Evolutionary conservation across 176 grass and related monocot species (phyloP).

Genomic region (Musa troglodytarum): DNA sequence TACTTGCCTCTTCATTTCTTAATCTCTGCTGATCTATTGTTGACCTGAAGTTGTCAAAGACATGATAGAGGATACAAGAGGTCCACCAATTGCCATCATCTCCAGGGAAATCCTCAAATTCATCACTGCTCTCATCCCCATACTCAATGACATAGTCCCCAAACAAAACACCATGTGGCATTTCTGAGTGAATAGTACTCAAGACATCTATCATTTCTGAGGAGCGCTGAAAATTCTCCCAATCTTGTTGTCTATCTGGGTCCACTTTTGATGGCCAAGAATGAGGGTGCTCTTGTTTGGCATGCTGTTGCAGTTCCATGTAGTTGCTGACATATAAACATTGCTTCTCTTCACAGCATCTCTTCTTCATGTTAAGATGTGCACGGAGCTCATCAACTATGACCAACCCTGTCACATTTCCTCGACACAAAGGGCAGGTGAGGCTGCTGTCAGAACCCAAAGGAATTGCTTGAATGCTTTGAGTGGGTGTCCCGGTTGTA

Average conservation of each 20-base stretch:
- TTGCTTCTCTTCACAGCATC: conserved; percentile 16
- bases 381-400: background rate
- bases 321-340: conserved; percentile 8
- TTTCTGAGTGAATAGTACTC: conserved; percentile 5
- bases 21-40: conserved; percentile 1
- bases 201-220: conserved; percentile 11
- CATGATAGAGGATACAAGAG: conserved; percentile 21
- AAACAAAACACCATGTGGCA: conserved; percentile 9
- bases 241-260: conserved; percentile 11
- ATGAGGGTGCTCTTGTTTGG: conserved; percentile 18
- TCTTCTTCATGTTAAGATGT: conserved; percentile 9
- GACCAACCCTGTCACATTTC: conserved; percentile 12
- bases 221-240: conserved; percentile 14
- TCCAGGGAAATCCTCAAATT: conserved; percentile 23
- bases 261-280: conserved; percentile 14
- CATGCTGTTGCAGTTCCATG: conserved; percentile 19
- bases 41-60: conserved; percentile 16
- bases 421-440: conserved; percentile 6
- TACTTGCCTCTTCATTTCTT: conserved; percentile 4
- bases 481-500: background rate
- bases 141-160: conserved; percentile 13
- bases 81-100: conserved; percentile 22
- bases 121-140: conserved; percentile 10
- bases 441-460: background rate
- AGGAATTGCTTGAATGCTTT: conserved; percentile 2